Percentiles rank a stretch among this genome's conserved stretches.
phyloP scores from a whole-genome alignment of 73 alveolate genomes.

The Tetrahymena elliotti region DNA sequence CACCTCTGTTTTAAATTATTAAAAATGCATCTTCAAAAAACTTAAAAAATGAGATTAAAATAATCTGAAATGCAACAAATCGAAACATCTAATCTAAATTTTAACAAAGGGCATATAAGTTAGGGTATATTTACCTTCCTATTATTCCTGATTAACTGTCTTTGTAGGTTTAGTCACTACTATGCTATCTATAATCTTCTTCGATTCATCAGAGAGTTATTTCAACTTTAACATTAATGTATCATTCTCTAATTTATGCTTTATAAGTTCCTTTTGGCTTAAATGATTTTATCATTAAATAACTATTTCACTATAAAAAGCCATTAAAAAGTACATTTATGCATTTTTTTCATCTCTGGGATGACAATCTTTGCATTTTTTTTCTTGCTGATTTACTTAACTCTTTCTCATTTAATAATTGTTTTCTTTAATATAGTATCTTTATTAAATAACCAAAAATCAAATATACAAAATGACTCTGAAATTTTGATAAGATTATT shows the following conservation, averaged over 20 bases:
- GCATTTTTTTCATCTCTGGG: background rate
- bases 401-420: background rate
- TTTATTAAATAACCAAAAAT: background rate
- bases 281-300: background rate
- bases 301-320: background rate
- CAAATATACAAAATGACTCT: background rate
- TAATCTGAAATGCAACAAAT: background rate
- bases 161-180: background rate
- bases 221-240: background rate
- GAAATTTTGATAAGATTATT: background rate
- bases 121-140: background rate
- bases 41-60: no score
- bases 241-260: background rate
- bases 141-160: background rate
- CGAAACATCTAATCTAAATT: no score
- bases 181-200: background rate
- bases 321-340: background rate
- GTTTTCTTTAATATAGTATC: background rate
- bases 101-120: background rate
- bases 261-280: background rate
- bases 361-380: background rate
- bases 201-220: background rate
- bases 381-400: background rate
- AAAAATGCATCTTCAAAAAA: background rate
- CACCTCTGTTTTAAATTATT: background rate